Conservation (phyloP, 495 filamentous ascomycete genomes). For the Rostrohypoxylon terebratum region DNA sequence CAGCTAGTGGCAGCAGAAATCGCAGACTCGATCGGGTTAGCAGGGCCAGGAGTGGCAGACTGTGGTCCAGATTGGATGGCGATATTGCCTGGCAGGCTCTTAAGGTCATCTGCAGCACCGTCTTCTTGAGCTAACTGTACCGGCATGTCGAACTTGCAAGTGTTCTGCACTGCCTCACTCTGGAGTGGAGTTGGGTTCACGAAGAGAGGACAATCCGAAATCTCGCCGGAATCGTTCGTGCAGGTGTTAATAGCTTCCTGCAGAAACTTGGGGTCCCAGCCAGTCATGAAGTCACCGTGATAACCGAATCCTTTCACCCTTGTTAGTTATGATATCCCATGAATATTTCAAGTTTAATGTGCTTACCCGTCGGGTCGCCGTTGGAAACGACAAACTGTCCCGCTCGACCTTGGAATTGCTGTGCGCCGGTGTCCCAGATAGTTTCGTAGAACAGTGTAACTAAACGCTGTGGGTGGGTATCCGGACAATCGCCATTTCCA, state of each 20-base stretch:
- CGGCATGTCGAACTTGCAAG: conserved; percentile 54
- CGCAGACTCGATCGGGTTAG: conserved; percentile 22
- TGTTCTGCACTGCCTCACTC: conserved; percentile 49
- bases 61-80: conserved; percentile 52
- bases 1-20: conserved; percentile 41
- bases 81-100: conserved; percentile 55
- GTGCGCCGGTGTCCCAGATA: conserved; percentile 78
- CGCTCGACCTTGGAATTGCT: conserved; percentile 67
- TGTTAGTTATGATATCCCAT: conserved; percentile 35
- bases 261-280: conserved; percentile 75
- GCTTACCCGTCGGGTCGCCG: conserved; percentile 78
- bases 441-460: conserved; percentile 87
- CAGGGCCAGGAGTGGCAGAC: conserved; percentile 47
- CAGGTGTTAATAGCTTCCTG: conserved; percentile 70
- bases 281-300: conserved; percentile 87
- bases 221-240: conserved; percentile 60
- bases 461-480: conserved; percentile 74
- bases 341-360: background rate
- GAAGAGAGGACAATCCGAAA: conserved; percentile 69
- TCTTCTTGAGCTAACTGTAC: conserved; percentile 51
- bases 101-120: conserved; percentile 45
- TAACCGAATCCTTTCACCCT: conserved; percentile 73
- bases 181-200: conserved; percentile 51
- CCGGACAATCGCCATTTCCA: conserved; percentile 80
- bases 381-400: conserved; percentile 86